Base-by-base conservation (phyloP, 495 filamentous ascomycete genomes). In the Daldinia loculata region DNA sequence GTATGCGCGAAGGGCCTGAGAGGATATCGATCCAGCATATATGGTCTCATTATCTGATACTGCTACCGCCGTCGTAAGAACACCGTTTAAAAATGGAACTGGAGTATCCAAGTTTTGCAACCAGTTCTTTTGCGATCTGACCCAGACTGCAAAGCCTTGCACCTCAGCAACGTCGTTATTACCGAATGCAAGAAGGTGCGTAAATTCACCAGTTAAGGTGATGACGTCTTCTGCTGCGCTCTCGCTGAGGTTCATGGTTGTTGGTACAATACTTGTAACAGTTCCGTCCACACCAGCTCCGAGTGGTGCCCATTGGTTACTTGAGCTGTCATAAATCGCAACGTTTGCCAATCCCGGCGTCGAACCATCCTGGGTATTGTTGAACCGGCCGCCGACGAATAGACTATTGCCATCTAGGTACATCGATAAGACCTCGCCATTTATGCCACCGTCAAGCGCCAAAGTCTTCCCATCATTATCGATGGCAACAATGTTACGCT, bases 101-200 rank as follows among this genome's bases (percentile, higher is more conserved):
- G 85, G 80, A 43, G 88, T 77, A 51, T 92, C 81, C 43, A 98
- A 81, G 70, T 93, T 95, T 77, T 93, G 88, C 24, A 98, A 81
- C 95, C 95, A 99, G 75, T 96, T 93, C 43, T 88, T 86, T 55
- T 84, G 86, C 5, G 94, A 95, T 22, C 93, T 93, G n/a, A 98
- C 91, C 95, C 95, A 99, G 26, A 98, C 82, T 30, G 92, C 95
- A 75, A 98, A 94, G 0, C 94, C 93, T 55, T 86, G 76, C 2
- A 89, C 90, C 12, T 85, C 71, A 11, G 89, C 79, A n/a, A 87
- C 85, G 11, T 84, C 72, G 68, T 88, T 90, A 57, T 81, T 82
- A 45, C 81, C 89, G 74, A 91, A 93, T 3, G 87, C 85, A 19
- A 89, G 80, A 27, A 97, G 85, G 65, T 88, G 81, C 24, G 86